Base-by-base conservation (phyloP, 2,329 filamentous ascomycete species). In the Aspergillus niger region DNA sequence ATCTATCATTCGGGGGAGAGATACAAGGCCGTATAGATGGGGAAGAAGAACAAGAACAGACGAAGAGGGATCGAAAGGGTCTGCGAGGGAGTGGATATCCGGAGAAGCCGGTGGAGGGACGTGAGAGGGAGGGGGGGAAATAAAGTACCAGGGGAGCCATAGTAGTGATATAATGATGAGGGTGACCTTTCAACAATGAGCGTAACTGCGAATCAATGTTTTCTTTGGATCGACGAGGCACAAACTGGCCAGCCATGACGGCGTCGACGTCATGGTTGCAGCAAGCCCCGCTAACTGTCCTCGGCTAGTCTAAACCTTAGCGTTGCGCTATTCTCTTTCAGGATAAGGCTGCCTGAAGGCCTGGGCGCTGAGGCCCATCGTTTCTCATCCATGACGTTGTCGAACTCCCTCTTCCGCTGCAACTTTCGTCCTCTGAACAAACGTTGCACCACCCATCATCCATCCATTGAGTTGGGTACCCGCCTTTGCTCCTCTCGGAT, bases 201-300 rank as follows among this genome's bases (percentile, higher is more conserved):
- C 32, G 32, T 36, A 36, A 36, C 32, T 36, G 32, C 32, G 15
- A 11, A 41, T 44, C 38, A 54, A 20, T 24, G 41, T 38, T 17
- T 39, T 44, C 54, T 17, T 49, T 56, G 55, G 49, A 60, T 57
- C 54, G 60, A 61, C 38, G 48, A 47, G 59, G 57, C 11, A 36
- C 17, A 30, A 48, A 36, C 38, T 28, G 22, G 17, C 28, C 24
- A 28, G 51, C 28, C 51, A 53, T 57, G 59, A 62, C 57, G 65
- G 70, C 73, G 68, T 71, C 69, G 67, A 74, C 72, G 73, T 75
- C 73, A 75, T 75, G 52, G 60, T 70, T 70, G 65, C 63, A 67
- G 62, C n/a, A 53, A 53, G 57, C 60, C 60, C 57, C 58, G 60
- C 68, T 69, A 68, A 58, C 69, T 59, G 53, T 32, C 62, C 52